A percentile compares a stretch with the other conserved stretches of the same genome.
phyloP scores from a whole-genome alignment of 257 asterid species.

The Anisodus tanguticus region DNA sequence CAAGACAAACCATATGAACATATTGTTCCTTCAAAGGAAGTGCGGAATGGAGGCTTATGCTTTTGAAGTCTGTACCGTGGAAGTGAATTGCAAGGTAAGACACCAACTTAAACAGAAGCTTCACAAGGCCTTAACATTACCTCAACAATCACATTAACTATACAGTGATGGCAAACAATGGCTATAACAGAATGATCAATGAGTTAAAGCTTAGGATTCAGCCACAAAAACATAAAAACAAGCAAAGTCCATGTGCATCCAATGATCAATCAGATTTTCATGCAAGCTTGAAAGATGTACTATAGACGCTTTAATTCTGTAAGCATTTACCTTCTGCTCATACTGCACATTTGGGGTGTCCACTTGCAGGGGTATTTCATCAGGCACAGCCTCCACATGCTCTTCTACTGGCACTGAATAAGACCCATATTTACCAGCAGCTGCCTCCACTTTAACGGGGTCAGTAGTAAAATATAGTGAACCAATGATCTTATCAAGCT shows the following conservation, averaged over 20 bases:
- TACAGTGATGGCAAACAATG: slow-evolving; percentile 6
- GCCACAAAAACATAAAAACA: background rate
- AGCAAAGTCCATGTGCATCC: background rate
- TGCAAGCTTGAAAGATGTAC: background rate
- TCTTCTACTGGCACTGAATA: slow-evolving; percentile 62
- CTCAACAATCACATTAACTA: background rate
- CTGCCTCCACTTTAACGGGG: slow-evolving; percentile 66
- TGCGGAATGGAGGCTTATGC: background rate
- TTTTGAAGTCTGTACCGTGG: background rate
- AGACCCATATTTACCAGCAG: slow-evolving; percentile 61
- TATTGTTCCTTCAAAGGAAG: background rate
- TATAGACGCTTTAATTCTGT: background rate
- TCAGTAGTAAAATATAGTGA: slow-evolving; percentile 69
- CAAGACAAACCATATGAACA: background rate
- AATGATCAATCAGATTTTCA: slow-evolving; percentile 5
- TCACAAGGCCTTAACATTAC: background rate
- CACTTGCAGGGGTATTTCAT: slow-evolving; percentile 40
- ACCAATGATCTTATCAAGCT: slow-evolving; percentile 69
- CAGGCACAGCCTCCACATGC: slow-evolving; percentile 41
- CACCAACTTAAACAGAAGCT: background rate
- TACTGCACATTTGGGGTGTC: slow-evolving; percentile 48
- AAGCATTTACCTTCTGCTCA: slow-evolving; percentile 54
- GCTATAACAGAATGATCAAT: background rate
- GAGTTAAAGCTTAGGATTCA: background rate
- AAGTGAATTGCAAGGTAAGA: background rate